Evolutionary conservation across 1,139 yeast genomes (phyloP).

Genomic region (Kodamaea arcana): DNA sequence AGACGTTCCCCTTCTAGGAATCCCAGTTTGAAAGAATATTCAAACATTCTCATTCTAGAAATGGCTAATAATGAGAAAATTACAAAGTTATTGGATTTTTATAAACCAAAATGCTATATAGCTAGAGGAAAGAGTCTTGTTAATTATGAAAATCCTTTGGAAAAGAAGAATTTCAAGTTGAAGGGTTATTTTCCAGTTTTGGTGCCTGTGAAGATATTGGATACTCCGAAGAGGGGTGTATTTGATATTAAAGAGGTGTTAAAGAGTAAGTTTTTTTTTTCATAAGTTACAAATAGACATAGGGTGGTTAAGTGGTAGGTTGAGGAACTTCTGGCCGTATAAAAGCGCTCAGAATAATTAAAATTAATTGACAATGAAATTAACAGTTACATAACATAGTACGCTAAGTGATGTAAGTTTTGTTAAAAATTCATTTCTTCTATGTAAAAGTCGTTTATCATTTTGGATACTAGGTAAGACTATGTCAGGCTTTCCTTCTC

Average conservation of each 20-base stretch:
- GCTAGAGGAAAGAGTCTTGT: neutral
- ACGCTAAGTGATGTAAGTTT: no score
- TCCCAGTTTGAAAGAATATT: conserved; percentile 1
- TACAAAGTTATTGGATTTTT: conserved; percentile 2
- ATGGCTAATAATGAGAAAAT: conserved; percentile 7
- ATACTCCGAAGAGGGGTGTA: conserved; percentile 30
- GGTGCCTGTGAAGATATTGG: conserved; percentile 22
- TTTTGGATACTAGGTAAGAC: no score
- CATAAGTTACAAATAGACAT: no score
- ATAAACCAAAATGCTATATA: conserved; percentile 7
- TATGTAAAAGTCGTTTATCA: no score
- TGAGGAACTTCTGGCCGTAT: neutral
- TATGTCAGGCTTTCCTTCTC: no score
- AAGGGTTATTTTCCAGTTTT: conserved; percentile 16
- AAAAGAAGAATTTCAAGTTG: neutral
- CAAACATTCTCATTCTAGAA: conserved; percentile 14
- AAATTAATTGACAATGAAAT: no score
- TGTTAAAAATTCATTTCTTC: no score
- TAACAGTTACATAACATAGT: no score
- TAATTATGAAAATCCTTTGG: neutral
- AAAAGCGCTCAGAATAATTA: no score
- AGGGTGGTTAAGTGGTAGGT: neutral
- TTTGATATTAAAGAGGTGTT: conserved; percentile 31
- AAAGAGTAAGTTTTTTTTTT: conserved; percentile 36
- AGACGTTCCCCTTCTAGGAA: no score